phyloP scores from a whole-genome alignment of 371 early-diverging fungal genomes.

The Syncephalastrum sp. region DNA sequence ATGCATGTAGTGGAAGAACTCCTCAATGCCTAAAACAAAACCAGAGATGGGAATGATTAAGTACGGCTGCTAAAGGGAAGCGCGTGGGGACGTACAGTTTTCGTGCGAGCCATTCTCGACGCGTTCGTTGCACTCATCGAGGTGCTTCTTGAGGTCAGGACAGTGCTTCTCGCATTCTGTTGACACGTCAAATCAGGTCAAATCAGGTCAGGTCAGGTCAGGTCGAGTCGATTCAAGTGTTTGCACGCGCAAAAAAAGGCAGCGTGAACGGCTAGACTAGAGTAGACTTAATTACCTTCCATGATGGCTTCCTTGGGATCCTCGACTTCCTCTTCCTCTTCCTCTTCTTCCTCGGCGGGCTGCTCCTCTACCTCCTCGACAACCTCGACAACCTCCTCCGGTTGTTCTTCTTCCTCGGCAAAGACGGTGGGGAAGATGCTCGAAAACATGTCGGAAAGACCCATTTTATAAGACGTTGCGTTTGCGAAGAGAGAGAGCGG shows the following conservation, averaged over 20 bases:
- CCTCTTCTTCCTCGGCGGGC: constrained; percentile 24
- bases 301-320: constrained; percentile 49
- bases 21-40: constrained; percentile 48
- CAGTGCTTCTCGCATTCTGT: constrained; percentile 49
- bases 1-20: constrained; percentile 62
- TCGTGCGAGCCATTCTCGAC: constrained; percentile 55
- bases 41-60: too few relatives aligned
- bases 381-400: constrained; percentile 9
- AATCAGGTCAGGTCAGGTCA: too few relatives aligned
- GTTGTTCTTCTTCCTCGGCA: constrained; percentile 31
- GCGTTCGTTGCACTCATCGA: constrained; percentile 58
- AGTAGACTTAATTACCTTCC: constrained; percentile 36
- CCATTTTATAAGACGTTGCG: constrained; percentile 23
- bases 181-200: too few relatives aligned
- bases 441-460: constrained; percentile 50
- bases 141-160: constrained; percentile 48
- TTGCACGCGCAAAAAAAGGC: too few relatives aligned
- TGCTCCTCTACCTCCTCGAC: constrained; percentile 25
- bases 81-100: constrained; percentile 37
- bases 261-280: neutral
- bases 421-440: constrained; percentile 50
- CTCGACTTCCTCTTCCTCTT: constrained; percentile 22
- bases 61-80: neutral
- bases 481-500: too few relatives aligned
- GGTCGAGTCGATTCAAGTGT: too few relatives aligned